phyloP scores from a whole-genome alignment of 2,329 filamentous ascomycete species.

The Aschersonia sp. region DNA sequence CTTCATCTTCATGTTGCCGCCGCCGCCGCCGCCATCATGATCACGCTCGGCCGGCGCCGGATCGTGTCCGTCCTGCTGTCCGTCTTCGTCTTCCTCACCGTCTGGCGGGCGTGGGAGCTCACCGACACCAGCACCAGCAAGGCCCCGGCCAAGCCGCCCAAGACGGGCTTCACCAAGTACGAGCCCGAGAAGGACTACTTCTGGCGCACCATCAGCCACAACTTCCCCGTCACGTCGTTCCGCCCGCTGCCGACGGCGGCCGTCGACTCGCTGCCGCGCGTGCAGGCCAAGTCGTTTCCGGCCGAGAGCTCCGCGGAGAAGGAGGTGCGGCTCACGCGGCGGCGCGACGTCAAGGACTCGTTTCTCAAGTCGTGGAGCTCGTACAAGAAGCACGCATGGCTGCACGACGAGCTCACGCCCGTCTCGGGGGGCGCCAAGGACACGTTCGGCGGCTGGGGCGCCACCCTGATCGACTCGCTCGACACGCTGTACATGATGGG shows the following conservation, averaged over 20 bases:
- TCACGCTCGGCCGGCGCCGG: slow-evolving; percentile 4
- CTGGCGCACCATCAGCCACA: slow-evolving; percentile 8
- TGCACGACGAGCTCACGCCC: slow-evolving; percentile 35
- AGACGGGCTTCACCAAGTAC: slow-evolving; percentile 2
- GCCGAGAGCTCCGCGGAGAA: slow-evolving; percentile 6
- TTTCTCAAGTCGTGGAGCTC: slow-evolving; percentile 32
- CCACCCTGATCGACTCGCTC: slow-evolving; percentile 43
- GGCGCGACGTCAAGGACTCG: slow-evolving; percentile 23
- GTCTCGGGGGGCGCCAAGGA: slow-evolving; percentile 30
- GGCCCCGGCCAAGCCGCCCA: neutral
- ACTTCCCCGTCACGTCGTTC: slow-evolving; percentile 6
- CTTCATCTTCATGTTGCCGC: too few species aligned
- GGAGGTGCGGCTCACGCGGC: slow-evolving; percentile 17
- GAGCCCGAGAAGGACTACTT: slow-evolving; percentile 6
- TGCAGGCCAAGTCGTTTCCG: slow-evolving; percentile 5
- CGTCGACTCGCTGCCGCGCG: slow-evolving; percentile 1
- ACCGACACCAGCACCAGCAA: neutral
- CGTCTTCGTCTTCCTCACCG: slow-evolving; percentile 3
- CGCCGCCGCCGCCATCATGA: slow-evolving; percentile 1
- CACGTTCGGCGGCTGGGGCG: slow-evolving; percentile 39
- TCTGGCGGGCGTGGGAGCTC: slow-evolving; percentile 4
- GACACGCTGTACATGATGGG: slow-evolving; percentile 51
- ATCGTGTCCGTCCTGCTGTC: slow-evolving; percentile 2
- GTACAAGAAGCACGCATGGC: slow-evolving; percentile 37
- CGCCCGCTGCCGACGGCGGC: slow-evolving; percentile 4